Evolutionary conservation across 257 asterid genomes (phyloP).

Genomic region (Solanum pinnatisectum): DNA sequence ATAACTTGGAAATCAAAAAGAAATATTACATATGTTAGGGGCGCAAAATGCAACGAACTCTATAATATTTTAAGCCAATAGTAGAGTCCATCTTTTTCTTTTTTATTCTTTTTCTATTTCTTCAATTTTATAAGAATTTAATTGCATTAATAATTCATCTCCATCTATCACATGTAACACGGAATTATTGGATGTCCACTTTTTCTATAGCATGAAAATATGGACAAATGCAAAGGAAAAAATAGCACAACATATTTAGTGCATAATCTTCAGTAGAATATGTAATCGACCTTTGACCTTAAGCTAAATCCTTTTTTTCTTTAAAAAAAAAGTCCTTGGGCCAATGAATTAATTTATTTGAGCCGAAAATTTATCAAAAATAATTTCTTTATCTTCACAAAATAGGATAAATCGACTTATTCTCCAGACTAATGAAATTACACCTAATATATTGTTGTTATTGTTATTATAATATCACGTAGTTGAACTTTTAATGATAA

Average conservation of each 20-base stretch:
- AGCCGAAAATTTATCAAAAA: accelerated
- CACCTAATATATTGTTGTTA: neutral
- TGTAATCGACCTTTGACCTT: neutral
- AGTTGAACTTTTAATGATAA: neutral
- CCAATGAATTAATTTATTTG: neutral
- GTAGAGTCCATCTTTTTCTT: neutral
- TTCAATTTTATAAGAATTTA: neutral
- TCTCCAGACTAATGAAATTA: neutral
- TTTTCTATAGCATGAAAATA: neutral
- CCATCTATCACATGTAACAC: neutral
- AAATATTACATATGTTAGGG: neutral
- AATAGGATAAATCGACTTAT: neutral
- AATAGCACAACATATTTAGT: neutral
- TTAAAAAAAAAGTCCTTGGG: neutral
- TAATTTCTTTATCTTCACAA: neutral
- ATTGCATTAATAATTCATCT: neutral
- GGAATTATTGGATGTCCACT: neutral
- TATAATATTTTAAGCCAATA: neutral
- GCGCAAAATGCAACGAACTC: neutral
- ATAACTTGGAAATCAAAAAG: neutral
- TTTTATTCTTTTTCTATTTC: neutral
- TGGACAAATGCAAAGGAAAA: neutral
- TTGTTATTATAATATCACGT: neutral
- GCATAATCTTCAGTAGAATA: neutral
- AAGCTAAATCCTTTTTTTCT: neutral